Base-by-base conservation (phyloP, 805 yeast species). In the Komagataella mondaviorum region DNA sequence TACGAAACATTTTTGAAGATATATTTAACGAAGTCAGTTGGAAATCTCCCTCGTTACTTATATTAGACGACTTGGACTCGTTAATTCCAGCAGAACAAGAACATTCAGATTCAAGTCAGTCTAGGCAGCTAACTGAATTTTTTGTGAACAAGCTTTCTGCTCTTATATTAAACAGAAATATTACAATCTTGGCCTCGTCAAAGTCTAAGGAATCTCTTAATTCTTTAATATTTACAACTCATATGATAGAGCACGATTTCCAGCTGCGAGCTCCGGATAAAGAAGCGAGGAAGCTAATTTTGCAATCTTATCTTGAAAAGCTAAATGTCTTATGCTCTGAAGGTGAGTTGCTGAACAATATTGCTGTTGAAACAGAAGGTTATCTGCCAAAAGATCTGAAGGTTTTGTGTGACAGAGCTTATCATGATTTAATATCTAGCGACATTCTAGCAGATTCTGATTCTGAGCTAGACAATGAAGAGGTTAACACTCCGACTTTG, bases 301-400 rank as follows among this genome's bases (percentile, higher is more conserved):
- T 85, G 44, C 56, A 65, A 12, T 52, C 56, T 24, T 59, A 58
- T 23, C 45, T 65, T n/a, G 18, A 47, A 8, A 51, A 54, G 3
- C 53, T 66, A 20, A 59, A 57, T 0, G 52, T 53, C 1, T 63
- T 75, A 23, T 71, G 75, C 39, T 61, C 70, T 4, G 66, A 59
- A 4, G 66, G 62, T 3, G 68, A 80, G 52, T 71, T 75, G 47
- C 52, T 75, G 8, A 66, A 74, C 23, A 83, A 81, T 55, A 65
- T 83, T 30, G 73, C 83, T 0, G 64, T 77, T 44, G 91, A 83
- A 51, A 85, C 96, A 0, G 98, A 91, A 58, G 98, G 98, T 0
- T 91, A 83, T 62, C 76, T 87, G 24, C 95, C 97, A 0, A 79
- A 81, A 23, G 99, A 91, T 63, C 62, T 91, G 53, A 78, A 81